Percentiles rank a stretch among this genome's conserved stretches.
Evolutionary conservation across 768 basidiomycete genomes (phyloP).

Genomic region (Flagelloscypha sp.): DNA sequence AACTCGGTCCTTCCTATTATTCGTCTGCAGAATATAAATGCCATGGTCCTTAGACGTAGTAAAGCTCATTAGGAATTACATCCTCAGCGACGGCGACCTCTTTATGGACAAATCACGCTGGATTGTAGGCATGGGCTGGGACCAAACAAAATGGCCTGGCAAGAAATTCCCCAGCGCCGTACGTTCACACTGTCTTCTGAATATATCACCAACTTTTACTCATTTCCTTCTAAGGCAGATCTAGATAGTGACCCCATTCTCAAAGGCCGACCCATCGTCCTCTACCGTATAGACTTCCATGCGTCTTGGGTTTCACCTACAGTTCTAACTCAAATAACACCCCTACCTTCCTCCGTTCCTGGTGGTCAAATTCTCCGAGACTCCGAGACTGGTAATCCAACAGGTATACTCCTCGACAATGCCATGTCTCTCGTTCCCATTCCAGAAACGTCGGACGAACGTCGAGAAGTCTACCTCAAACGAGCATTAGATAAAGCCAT

Average conservation of each 20-base stretch:
- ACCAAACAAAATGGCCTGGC: constrained; percentile 74
- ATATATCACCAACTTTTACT: background rate
- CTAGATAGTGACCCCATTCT: constrained; percentile 65
- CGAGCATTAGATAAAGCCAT: constrained; percentile 60
- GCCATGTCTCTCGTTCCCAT: constrained; percentile 73
- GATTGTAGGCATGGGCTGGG: constrained; percentile 90
- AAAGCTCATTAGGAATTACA: constrained; percentile 48
- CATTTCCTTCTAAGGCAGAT: constrained; percentile 44
- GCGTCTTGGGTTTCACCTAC: constrained; percentile 79
- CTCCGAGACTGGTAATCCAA: constrained; percentile 47
- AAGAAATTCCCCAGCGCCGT: constrained; percentile 68
- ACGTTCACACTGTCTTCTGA: constrained; percentile 11
- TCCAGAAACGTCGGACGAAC: constrained; percentile 56
- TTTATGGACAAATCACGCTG: constrained; percentile 46
- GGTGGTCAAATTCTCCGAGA: constrained; percentile 75
- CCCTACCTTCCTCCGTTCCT: constrained; percentile 53
- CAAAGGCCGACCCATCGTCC: constrained; percentile 57
- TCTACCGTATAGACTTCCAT: constrained; percentile 76
- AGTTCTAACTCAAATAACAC: constrained; percentile 55
- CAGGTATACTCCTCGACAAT: constrained; percentile 81
- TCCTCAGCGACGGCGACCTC: constrained; percentile 49
- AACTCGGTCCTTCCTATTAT: background rate
- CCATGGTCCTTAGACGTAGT: constrained; percentile 46
- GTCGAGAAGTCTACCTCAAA: constrained; percentile 52
- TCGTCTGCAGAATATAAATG: background rate